These are phyloP conservation scores for Acanthamoeba culbertsoni DNA, from an alignment of 208 protist species.

Conservation along the genomic window DNA sequence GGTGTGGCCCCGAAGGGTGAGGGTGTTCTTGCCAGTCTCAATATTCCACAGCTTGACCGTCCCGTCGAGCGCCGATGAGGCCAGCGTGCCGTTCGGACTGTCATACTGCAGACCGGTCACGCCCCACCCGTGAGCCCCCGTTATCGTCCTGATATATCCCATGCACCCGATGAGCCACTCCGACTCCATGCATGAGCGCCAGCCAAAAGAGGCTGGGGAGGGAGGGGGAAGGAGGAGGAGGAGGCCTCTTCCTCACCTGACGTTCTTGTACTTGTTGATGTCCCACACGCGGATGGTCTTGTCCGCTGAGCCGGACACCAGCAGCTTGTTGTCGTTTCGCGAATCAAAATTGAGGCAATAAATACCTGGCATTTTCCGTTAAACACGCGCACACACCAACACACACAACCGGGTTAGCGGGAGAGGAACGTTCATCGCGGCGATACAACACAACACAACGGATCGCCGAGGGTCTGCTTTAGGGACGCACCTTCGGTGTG, in stretches of 20 bases:
- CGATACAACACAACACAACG: neutral
- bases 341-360: constrained; percentile 7
- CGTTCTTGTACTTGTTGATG: neutral
- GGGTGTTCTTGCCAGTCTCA: neutral
- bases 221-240: neutral
- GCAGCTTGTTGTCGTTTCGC: constrained; percentile 36
- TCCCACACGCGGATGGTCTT: constrained; percentile 52
- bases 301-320: constrained; percentile 29
- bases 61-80: neutral
- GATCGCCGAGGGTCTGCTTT: neutral
- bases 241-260: neutral
- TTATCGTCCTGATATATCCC: neutral
- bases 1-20: constrained; percentile 12
- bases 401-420: too few relatives aligned
- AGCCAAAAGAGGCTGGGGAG: neutral
- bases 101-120: constrained; percentile 43
- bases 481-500: neutral
- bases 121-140: constrained; percentile 33
- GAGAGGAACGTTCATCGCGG: too few relatives aligned
- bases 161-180: too few relatives aligned
- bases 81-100: neutral
- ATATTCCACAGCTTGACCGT: constrained; percentile 51
- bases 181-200: neutral
- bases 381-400: neutral
- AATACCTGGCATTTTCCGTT: neutral